These are phyloP conservation scores for Sclerotinia borealis DNA, from an alignment of 2,329 filamentous ascomycete species.

Conservation along the genomic window DNA sequence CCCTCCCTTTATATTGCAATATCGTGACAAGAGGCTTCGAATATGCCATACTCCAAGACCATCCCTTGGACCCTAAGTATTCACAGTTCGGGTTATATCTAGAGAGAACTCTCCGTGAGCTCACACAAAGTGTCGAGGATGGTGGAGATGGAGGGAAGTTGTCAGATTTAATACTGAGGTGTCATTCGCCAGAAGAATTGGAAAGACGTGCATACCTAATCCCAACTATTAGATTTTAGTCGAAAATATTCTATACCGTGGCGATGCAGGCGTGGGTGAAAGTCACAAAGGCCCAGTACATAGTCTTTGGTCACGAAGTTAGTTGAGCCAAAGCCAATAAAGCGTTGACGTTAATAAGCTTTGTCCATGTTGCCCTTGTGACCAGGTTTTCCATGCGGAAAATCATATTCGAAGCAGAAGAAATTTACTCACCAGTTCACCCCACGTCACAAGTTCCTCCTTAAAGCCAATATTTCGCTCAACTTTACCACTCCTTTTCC, in stretches of 20 bases:
- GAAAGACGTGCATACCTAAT: not conserved
- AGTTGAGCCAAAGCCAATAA: not conserved
- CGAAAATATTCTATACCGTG: not conserved
- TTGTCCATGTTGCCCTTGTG: not conserved
- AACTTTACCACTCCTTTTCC: slow-evolving; percentile 68
- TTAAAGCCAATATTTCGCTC: slow-evolving; percentile 57
- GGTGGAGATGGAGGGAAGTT: not conserved
- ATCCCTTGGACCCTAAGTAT: not conserved
- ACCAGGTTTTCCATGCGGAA: not conserved
- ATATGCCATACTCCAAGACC: not conserved
- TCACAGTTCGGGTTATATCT: not conserved
- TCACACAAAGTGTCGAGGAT: not conserved
- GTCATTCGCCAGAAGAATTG: not conserved
- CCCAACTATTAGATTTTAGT: not conserved
- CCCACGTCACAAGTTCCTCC: slow-evolving; percentile 35
- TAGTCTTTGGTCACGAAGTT: not conserved
- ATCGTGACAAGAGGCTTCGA: not conserved
- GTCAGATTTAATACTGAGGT: not conserved
- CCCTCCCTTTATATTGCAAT: not conserved
- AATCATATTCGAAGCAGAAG: not conserved
- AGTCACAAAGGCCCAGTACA: not conserved
- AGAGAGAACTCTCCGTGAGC: not conserved
- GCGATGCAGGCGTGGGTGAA: not conserved
- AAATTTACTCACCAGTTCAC: not conserved
- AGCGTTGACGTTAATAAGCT: not conserved